A percentile compares a stretch with the other conserved stretches of the same genome.
Evolutionary conservation across 352 stramenopile genomes (phyloP).

Genomic region (Pythium phragmitis): DNA sequence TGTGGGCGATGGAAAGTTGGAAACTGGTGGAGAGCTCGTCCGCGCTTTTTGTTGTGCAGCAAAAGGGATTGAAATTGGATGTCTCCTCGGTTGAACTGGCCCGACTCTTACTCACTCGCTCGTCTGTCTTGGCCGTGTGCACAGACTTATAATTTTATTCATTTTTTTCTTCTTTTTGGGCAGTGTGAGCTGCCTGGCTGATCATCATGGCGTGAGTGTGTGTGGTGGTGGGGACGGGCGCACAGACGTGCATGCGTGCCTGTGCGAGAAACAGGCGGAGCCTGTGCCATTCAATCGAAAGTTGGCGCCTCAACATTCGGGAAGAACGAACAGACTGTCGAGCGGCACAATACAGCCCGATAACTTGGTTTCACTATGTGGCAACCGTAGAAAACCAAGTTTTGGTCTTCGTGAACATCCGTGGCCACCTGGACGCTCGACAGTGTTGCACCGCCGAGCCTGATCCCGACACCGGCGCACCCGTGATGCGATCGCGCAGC

Average conservation of each 20-base stretch:
- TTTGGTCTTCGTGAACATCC: neutral
- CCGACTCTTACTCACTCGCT: neutral
- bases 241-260: constrained; percentile 21
- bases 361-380: constrained; percentile 10
- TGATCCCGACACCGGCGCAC: constrained; percentile 5
- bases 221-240: constrained; percentile 4
- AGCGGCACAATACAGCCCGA: neutral
- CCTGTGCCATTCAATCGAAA: constrained; percentile 18
- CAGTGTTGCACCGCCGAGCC: constrained; percentile 13
- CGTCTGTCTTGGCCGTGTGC: constrained; percentile 1
- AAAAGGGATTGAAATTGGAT: neutral
- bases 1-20: constrained; percentile 11
- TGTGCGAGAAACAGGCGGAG: constrained; percentile 24
- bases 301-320: constrained; percentile 17
- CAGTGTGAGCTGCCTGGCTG: constrained; percentile 3
- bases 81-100: constrained; percentile 28
- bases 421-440: constrained; percentile 7
- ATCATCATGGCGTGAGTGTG: constrained; percentile 9
- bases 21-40: constrained; percentile 2
- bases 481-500: constrained; percentile 6
- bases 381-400: neutral
- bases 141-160: constrained; percentile 1
- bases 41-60: neutral
- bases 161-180: constrained; percentile 3
- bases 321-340: constrained; percentile 15